phyloP scores from a whole-genome alignment of 2,329 filamentous ascomycete genomes.

The Mollisiaceae sp. region DNA sequence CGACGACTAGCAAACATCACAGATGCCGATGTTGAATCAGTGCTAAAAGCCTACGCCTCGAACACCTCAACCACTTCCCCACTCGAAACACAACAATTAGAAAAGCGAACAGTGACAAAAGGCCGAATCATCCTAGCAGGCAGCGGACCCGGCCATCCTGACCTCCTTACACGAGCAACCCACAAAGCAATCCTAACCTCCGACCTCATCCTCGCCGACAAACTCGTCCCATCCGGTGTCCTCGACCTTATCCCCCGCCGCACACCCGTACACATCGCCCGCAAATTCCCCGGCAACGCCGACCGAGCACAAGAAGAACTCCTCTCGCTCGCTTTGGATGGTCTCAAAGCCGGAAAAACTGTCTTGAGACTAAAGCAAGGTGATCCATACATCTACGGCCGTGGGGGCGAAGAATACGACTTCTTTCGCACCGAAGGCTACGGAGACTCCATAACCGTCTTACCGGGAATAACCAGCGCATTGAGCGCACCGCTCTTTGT shows the following conservation, averaged over 20 bases:
- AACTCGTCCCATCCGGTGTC: constrained; percentile 83
- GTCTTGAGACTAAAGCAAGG: constrained; percentile 95
- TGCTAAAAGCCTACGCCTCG: constrained; percentile 73
- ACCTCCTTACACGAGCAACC: constrained; percentile 84
- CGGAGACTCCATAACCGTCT: constrained; percentile 66
- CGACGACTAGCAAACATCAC: constrained; percentile 78
- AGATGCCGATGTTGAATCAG: constrained; percentile 76
- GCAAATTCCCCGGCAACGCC: constrained; percentile 97
- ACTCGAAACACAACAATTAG: constrained; percentile 41
- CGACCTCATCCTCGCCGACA: constrained; percentile 83
- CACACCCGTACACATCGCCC: constrained; percentile 87
- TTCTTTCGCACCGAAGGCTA: constrained; percentile 80
- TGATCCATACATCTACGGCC: constrained; percentile 94
- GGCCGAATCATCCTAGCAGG: constrained; percentile 88
- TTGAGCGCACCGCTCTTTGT: constrained; percentile 88
- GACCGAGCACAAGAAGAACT: constrained; percentile 93
- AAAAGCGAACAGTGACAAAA: constrained; percentile 42
- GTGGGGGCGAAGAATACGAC: constrained; percentile 88
- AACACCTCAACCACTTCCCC: constrained; percentile 39
- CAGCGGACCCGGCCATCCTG: constrained; percentile 89
- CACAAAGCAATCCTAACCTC: constrained; percentile 76
- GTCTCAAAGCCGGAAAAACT: constrained; percentile 70
- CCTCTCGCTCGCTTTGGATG: constrained; percentile 75
- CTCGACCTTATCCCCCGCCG: constrained; percentile 89
- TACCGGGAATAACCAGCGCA: constrained; percentile 91